Evolutionary conservation across 2,329 filamentous ascomycete species (phyloP).

Genomic region (Corniculantispora saksenae): DNA sequence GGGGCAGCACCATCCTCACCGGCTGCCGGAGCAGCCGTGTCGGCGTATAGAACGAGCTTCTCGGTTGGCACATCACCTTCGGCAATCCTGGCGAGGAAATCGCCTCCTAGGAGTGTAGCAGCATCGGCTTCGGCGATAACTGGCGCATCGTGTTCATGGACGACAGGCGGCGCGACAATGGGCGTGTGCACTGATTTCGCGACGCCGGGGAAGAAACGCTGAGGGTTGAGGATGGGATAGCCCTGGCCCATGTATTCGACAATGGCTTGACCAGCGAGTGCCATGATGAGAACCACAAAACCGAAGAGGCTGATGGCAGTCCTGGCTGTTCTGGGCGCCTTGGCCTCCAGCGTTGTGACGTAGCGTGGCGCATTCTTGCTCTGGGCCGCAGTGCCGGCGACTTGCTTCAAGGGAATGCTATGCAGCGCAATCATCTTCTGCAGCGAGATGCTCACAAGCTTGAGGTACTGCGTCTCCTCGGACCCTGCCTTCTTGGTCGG

Average conservation of each 20-base stretch:
- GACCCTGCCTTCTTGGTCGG: conserved; percentile 22
- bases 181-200: conserved; percentile 25
- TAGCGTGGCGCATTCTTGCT: conserved; percentile 57
- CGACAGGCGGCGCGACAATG: conserved; percentile 24
- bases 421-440: conserved; percentile 80
- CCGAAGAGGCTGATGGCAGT: conserved; percentile 56
- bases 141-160: conserved; percentile 12
- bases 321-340: conserved; percentile 47
- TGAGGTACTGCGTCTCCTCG: conserved; percentile 47
- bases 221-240: conserved; percentile 55
- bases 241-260: conserved; percentile 62
- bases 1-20: conserved; percentile 24
- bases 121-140: conserved; percentile 26
- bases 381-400: conserved; percentile 38
- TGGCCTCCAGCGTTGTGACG: conserved; percentile 63
- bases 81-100: conserved; percentile 40
- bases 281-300: conserved; percentile 60
- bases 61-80: conserved; percentile 37
- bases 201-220: conserved; percentile 51
- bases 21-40: conserved; percentile 25
- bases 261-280: conserved; percentile 63
- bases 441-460: conserved; percentile 79
- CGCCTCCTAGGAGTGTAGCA: conserved; percentile 30
- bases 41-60: conserved; percentile 40
- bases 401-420: conserved; percentile 66